Percentiles rank a stretch among this genome's conserved stretches.
Evolutionary conservation across 208 protist species (phyloP).

Genomic region (Leishmania braziliensis): DNA sequence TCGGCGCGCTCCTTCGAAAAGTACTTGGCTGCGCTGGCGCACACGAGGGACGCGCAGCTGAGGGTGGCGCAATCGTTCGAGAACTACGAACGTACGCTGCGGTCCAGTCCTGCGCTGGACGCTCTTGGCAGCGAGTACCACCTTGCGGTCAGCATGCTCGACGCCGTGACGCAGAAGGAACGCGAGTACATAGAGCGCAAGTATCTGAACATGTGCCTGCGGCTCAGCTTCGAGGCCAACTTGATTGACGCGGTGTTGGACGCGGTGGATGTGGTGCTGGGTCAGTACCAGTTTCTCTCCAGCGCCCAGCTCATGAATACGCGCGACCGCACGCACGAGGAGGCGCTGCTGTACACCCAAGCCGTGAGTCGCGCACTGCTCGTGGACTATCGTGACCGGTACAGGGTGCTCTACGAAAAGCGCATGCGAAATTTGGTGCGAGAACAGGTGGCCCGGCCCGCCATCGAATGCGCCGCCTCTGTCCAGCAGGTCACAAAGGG

Average conservation of each 20-base stretch:
- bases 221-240: slow-evolving; percentile 62
- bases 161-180: slow-evolving; percentile 36
- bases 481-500: slow-evolving; percentile 27
- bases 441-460: slow-evolving; percentile 35
- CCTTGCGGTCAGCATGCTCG: slow-evolving; percentile 25
- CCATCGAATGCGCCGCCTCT: slow-evolving; percentile 24
- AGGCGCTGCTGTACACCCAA: slow-evolving; percentile 46
- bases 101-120: slow-evolving; percentile 27
- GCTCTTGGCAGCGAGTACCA: slow-evolving; percentile 32
- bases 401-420: slow-evolving; percentile 49
- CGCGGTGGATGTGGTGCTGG: slow-evolving; percentile 66
- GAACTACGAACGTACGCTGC: slow-evolving; percentile 30
- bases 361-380: slow-evolving; percentile 55
- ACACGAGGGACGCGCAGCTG: slow-evolving; percentile 31
- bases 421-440: slow-evolving; percentile 65
- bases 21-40: slow-evolving; percentile 39
- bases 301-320: slow-evolving; percentile 35
- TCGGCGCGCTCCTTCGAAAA: slow-evolving; percentile 50
- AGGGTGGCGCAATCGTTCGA: slow-evolving; percentile 52
- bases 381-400: slow-evolving; percentile 51
- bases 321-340: slow-evolving; percentile 31
- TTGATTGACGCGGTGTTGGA: slow-evolving; percentile 73
- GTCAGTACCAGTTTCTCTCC: slow-evolving; percentile 45
- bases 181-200: slow-evolving; percentile 37
- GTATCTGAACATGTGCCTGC: slow-evolving; percentile 64